Conservation (phyloP, 2,329 filamentous ascomycete genomes). For the Sclerotinia borealis region DNA sequence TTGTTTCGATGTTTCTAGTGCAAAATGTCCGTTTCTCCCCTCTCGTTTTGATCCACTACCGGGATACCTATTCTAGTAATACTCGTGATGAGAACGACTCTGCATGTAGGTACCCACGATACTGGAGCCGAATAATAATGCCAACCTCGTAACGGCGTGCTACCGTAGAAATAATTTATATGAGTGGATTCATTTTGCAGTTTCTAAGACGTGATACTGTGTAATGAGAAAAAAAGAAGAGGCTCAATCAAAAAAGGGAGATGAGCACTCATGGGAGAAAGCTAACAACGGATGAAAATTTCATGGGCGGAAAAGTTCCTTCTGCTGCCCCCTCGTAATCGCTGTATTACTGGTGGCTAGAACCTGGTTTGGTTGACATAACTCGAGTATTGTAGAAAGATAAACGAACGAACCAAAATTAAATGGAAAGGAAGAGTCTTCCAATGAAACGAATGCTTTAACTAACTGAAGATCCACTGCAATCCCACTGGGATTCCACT, state of each 20-base stretch:
- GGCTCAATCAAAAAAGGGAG: background rate
- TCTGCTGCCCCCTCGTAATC: background rate
- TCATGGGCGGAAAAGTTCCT: background rate
- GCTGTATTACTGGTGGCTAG: background rate
- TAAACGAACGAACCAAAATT: background rate
- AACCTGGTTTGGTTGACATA: background rate
- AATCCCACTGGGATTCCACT: background rate
- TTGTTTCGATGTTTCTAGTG: background rate
- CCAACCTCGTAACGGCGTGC: background rate
- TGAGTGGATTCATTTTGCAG: background rate
- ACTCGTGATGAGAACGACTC: background rate
- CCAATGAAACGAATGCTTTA: background rate
- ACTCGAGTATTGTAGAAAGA: background rate
- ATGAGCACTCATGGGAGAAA: background rate
- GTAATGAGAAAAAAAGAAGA: background rate
- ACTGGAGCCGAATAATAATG: background rate
- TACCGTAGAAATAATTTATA: background rate
- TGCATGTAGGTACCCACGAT: background rate
- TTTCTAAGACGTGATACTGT: background rate
- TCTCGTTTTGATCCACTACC: conserved; percentile 1
- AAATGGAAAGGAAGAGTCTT: background rate
- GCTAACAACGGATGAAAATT: background rate
- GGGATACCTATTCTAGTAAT: background rate
- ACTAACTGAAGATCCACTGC: background rate
- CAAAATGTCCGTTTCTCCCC: background rate